phyloP scores from a whole-genome alignment of 805 yeast species.

The Debaryomyces hansenii region DNA sequence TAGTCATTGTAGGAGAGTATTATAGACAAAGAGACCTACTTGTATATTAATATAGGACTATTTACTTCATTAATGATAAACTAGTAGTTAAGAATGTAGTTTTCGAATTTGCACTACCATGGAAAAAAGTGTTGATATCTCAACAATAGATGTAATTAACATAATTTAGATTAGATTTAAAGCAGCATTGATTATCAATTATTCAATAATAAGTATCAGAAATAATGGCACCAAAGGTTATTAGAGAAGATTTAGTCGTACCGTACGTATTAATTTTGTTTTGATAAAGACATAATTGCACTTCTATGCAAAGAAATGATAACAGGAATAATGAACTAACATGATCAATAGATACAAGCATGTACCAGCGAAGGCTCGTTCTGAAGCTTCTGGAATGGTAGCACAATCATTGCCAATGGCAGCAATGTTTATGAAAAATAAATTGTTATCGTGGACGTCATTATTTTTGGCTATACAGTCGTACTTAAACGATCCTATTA shows the following conservation, averaged over 20 bases:
- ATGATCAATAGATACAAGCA: conserved; percentile 40
- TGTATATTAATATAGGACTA: background rate
- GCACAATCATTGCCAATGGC: conserved; percentile 66
- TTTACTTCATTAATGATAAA: background rate
- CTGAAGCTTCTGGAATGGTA: conserved; percentile 46
- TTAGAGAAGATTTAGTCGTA: conserved; percentile 32
- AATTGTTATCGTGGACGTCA: conserved; percentile 57
- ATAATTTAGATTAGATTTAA: background rate
- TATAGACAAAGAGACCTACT: conserved; percentile 36
- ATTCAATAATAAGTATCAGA: background rate
- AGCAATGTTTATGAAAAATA: conserved; percentile 64
- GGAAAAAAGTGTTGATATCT: background rate
- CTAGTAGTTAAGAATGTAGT: background rate
- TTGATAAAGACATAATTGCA: background rate
- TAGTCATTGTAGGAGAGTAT: conserved; percentile 31
- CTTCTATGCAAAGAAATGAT: background rate
- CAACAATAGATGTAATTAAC: background rate
- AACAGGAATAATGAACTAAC: conserved; percentile 8
- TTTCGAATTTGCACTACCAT: background rate
- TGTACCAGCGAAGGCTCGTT: conserved; percentile 46
- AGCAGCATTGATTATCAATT: background rate
- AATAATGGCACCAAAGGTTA: conserved; percentile 22
- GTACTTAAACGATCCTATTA: conserved; percentile 44
- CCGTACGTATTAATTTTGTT: conserved; percentile 23
- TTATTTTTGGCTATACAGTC: conserved; percentile 50